Percentiles rank a stretch among this genome's conserved stretches.
Evolutionary conservation across 2,329 filamentous ascomycete species (phyloP).

Genomic region (Penicillium expansum): DNA sequence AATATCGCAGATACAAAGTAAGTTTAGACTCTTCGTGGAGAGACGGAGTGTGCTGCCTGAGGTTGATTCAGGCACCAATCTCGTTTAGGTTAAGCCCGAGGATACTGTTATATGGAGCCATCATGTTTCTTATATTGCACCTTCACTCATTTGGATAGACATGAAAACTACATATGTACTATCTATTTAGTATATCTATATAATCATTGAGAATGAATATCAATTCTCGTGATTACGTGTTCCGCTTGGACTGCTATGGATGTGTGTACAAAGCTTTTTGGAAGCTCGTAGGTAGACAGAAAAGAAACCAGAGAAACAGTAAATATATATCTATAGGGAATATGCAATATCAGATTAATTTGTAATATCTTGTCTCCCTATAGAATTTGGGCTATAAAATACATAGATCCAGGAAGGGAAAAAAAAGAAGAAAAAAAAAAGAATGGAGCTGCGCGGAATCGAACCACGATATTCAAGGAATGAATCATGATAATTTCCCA

Average conservation of each 20-base stretch:
- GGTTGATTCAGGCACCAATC: slow-evolving; percentile 19
- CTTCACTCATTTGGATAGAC: background rate
- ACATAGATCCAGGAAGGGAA: background rate
- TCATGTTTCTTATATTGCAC: background rate
- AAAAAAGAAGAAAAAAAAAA: background rate
- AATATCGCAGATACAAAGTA: background rate
- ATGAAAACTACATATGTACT: background rate
- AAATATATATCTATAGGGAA: too few species aligned
- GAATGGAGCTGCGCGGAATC: slow-evolving; percentile 7
- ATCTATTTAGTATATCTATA: background rate
- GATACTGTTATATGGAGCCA: background rate
- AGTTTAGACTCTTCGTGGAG: slow-evolving; percentile 1
- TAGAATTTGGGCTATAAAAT: background rate
- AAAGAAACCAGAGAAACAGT: background rate
- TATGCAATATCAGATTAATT: too few species aligned
- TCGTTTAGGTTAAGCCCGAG: background rate
- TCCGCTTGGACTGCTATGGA: background rate
- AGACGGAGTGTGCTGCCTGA: slow-evolving; percentile 17
- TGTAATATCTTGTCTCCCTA: background rate
- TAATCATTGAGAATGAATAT: background rate
- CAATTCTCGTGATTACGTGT: background rate
- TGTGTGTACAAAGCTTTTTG: background rate
- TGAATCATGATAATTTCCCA: slow-evolving; percentile 6
- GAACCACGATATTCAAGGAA: slow-evolving; percentile 10
- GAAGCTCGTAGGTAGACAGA: background rate